phyloP scores from a whole-genome alignment of 1,284 basidiomycete species.

The Porogramme epimiltina region DNA sequence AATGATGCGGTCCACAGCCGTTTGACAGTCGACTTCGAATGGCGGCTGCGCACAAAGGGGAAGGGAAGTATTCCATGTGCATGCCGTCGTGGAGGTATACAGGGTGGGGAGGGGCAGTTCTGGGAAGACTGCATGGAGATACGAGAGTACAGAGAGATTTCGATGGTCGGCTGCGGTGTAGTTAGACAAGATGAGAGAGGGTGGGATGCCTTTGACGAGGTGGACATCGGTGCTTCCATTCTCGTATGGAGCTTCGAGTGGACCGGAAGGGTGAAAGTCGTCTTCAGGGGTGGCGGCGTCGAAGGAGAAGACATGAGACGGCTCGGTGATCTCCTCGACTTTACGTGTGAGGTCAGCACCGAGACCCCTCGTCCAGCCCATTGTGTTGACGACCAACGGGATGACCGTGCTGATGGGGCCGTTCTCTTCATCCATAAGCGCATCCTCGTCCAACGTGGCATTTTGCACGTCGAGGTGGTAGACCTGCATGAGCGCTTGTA shows the following conservation, averaged over 20 bases:
- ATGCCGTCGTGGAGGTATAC: conserved; percentile 37
- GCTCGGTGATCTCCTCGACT: conserved; percentile 69
- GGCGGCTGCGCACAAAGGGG: conserved; percentile 73
- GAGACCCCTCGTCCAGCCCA: conserved; percentile 96
- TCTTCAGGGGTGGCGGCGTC: conserved; percentile 28
- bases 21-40: conserved; percentile 61
- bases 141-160: conserved; percentile 74
- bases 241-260: background rate
- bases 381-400: conserved; percentile 93
- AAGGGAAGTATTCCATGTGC: conserved; percentile 66
- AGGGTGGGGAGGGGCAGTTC: conserved; percentile 8
- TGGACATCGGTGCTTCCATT: conserved; percentile 4
- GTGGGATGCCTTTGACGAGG: conserved; percentile 38
- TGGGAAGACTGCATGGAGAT: conserved; percentile 74
- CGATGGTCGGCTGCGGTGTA: conserved; percentile 79
- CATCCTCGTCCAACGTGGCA: conserved; percentile 34
- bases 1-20: conserved; percentile 61
- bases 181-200: conserved; percentile 37
- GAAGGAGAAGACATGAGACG: conserved; percentile 70
- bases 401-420: conserved; percentile 55
- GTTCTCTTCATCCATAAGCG: conserved; percentile 30
- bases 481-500: conserved; percentile 68
- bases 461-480: conserved; percentile 76
- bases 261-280: background rate
- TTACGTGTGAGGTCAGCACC: conserved; percentile 79